A percentile compares a stretch with the other conserved stretches of the same genome.
Conservation (phyloP, 768 basidiomycete genomes). For the Hygrophoropsis aurantiaca region DNA sequence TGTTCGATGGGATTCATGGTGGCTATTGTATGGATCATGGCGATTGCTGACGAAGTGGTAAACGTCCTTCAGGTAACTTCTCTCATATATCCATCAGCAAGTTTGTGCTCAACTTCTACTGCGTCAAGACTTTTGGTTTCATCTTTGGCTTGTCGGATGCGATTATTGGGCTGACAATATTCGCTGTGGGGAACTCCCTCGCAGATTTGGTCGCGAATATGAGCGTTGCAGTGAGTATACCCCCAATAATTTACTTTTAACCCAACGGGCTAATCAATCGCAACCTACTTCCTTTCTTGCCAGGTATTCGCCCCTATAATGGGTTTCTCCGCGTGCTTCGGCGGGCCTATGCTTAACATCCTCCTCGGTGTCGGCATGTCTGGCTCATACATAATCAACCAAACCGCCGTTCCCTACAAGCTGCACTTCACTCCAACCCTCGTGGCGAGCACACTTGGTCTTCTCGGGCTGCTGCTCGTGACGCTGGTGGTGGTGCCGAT, state of each 20-base stretch:
- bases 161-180: constrained; percentile 94
- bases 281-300: neutral
- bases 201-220: constrained; percentile 97
- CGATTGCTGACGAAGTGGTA: constrained; percentile 95
- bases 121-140: constrained; percentile 77
- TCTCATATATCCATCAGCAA: too few relatives aligned
- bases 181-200: constrained; percentile 93
- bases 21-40: constrained; percentile 96
- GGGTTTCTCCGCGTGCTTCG: constrained; percentile 95
- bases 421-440: constrained; percentile 82
- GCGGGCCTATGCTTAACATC: constrained; percentile 91
- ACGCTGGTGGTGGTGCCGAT: constrained; percentile 85
- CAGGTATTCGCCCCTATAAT: constrained; percentile 87
- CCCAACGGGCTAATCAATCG: neutral
- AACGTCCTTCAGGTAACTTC: constrained; percentile 72
- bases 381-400: constrained; percentile 78
- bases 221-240: constrained; percentile 75
- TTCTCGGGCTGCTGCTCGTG: constrained; percentile 70
- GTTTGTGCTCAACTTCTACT: neutral
- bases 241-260: neutral
- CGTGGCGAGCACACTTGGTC: constrained; percentile 77
- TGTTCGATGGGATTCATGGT: constrained; percentile 92
- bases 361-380: constrained; percentile 90
- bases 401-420: constrained; percentile 60
- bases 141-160: constrained; percentile 96